phyloP scores from a whole-genome alignment of 345 rosid genomes.

The Ceriops decandra region DNA sequence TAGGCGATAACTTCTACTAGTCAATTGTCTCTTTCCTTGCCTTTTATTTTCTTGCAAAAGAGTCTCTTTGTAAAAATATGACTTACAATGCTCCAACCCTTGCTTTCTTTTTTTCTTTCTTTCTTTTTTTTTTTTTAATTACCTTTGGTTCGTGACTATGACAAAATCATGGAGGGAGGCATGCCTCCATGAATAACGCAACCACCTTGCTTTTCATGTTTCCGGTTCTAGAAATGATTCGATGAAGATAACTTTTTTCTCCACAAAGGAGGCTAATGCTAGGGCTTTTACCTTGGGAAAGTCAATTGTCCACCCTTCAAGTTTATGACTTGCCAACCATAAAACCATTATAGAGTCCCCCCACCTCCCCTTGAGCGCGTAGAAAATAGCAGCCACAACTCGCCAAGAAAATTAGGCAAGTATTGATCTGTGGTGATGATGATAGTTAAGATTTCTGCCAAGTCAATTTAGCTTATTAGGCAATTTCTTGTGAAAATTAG shows the following conservation, averaged over 20 bases:
- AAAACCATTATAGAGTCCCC: background rate
- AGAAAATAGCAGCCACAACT: background rate
- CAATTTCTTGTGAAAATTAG: too few species aligned
- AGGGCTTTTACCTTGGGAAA: slow-evolving; percentile 18
- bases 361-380: background rate
- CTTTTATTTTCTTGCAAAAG: background rate
- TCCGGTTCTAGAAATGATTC: slow-evolving; percentile 13
- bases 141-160: slow-evolving; percentile 12
- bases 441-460: too few species aligned
- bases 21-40: background rate
- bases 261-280: background rate
- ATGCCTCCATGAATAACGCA: slow-evolving; percentile 19
- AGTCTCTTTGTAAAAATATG: too few species aligned
- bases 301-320: slow-evolving; percentile 13
- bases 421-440: too few species aligned
- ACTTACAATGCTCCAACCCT: too few species aligned
- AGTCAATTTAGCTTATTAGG: too few species aligned
- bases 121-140: too few species aligned
- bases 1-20: slow-evolving; percentile 14
- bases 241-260: slow-evolving; percentile 3
- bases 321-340: slow-evolving; percentile 2
- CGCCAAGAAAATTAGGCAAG: background rate
- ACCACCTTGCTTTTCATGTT: slow-evolving; percentile 1
- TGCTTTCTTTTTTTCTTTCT: too few species aligned
- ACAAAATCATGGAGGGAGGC: slow-evolving; percentile 10